These are phyloP conservation scores for Wickerhamiella sorbophila DNA, from an alignment of 805 yeast species.

Conservation along the genomic window DNA sequence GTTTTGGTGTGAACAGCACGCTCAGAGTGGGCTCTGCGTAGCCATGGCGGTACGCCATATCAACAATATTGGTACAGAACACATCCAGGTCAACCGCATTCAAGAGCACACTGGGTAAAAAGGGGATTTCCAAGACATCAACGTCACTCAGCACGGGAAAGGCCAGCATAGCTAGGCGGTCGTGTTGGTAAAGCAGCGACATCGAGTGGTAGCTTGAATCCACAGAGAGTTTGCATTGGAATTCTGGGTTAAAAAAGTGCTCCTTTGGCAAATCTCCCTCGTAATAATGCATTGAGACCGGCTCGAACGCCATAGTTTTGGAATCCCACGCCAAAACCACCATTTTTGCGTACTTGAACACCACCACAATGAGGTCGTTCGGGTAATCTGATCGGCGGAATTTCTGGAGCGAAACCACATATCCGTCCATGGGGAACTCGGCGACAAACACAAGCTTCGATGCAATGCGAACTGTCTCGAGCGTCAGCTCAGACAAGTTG, in stretches of 20 bases:
- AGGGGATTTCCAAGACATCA: slow-evolving; percentile 20
- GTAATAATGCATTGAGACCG: slow-evolving; percentile 74
- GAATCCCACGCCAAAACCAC: slow-evolving; percentile 63
- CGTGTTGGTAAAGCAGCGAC: slow-evolving; percentile 42
- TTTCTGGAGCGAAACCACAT: slow-evolving; percentile 41
- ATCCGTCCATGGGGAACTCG: slow-evolving; percentile 64
- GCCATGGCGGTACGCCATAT: slow-evolving; percentile 54
- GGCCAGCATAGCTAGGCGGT: slow-evolving; percentile 46
- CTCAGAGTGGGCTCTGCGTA: slow-evolving; percentile 77
- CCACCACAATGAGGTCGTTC: slow-evolving; percentile 46
- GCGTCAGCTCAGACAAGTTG: slow-evolving; percentile 14
- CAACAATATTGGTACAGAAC: slow-evolving; percentile 47
- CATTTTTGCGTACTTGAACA: slow-evolving; percentile 63
- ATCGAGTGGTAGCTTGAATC: slow-evolving; percentile 45
- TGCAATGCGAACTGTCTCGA: slow-evolving; percentile 14
- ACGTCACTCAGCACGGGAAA: slow-evolving; percentile 12
- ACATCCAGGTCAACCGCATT: slow-evolving; percentile 43
- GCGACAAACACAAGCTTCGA: slow-evolving; percentile 32
- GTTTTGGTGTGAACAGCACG: slow-evolving; percentile 40
- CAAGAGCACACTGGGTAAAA: slow-evolving; percentile 43
- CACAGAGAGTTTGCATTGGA: slow-evolving; percentile 34
- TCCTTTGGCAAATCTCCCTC: slow-evolving; percentile 43
- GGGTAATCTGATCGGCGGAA: slow-evolving; percentile 33
- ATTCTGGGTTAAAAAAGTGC: slow-evolving; percentile 20
- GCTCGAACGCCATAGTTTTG: slow-evolving; percentile 37